Evolutionary conservation across 352 stramenopile genomes (phyloP), one percentile per base, ranked within the genome.

Genomic region (Phytophthora lateralis): DNA sequence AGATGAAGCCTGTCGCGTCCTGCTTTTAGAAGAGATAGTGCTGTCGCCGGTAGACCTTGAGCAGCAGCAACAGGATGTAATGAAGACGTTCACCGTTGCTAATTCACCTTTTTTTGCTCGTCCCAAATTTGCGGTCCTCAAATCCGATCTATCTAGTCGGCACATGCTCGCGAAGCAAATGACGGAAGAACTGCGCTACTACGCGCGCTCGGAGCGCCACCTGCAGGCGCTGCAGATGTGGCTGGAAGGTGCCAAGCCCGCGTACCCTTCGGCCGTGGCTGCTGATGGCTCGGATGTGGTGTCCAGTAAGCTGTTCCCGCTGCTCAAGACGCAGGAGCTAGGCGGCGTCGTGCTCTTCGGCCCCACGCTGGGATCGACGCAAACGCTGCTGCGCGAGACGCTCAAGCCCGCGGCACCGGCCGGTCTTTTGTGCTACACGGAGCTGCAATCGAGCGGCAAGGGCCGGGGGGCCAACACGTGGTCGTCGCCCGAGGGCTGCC

Each of bases 391-490:
- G 46, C 86, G 92, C 55, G 78, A 92, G 39, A 83, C 75, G 54
- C 57, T 94, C n/a, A 77, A 72, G n/a, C 88, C 84, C 4, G 15
- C 76, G 0, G 73, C 80, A 0, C 85, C 85, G 1, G 69, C 85
- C 15, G 82, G 85, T 14, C 69, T 96, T 7, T 48, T 96, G 34
- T 95, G 85, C 63, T 94, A 88, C 69, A 93, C 85, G 51, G 67
- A 86, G n/a, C 69, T 89, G 52, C 88, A 96, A 64, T 69, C 84
- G 18, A 76, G 77, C 42, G 89, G 88, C 48, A 90, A 90, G 43
- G 90, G 89, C n/a, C 86, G 90, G 29, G 88, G 88, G 38, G 56
- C 71, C 45, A 97, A 97, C 76, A 82, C 78, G 67, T 97, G 90
- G 90, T 76, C 85, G 57, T 93, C 88, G 12, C 90, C 89, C 10